These are phyloP conservation scores for Metarhizium sp. DNA, from an alignment of 2,329 filamentous ascomycete genomes.

Conservation along the genomic window DNA sequence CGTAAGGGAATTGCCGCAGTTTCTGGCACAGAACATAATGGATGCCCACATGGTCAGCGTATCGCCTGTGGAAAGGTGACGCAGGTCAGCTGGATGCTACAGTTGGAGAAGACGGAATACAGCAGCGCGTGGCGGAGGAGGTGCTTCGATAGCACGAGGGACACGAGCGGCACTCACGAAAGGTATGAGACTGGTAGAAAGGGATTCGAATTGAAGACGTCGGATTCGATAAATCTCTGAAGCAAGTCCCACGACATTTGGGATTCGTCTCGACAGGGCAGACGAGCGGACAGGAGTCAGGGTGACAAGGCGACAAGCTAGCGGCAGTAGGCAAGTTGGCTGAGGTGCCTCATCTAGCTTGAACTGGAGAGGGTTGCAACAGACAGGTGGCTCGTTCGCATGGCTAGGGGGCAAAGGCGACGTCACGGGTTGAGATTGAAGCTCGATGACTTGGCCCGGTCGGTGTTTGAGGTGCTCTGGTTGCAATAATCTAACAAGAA, in stretches of 20 bases:
- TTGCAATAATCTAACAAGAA: background rate
- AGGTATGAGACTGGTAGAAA: constrained; percentile 84
- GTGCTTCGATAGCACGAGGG: background rate
- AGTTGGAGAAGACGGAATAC: background rate
- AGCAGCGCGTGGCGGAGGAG: background rate
- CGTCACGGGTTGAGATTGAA: background rate
- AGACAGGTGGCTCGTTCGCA: constrained; percentile 12
- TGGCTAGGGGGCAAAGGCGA: constrained; percentile 8
- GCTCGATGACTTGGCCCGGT: background rate
- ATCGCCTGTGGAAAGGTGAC: constrained; percentile 47
- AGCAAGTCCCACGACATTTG: constrained; percentile 78
- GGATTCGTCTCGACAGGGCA: constrained; percentile 6
- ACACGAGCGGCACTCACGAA: constrained; percentile 51
- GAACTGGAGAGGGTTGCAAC: constrained; percentile 6
- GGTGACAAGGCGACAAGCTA: constrained; percentile 1
- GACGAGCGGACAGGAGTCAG: background rate
- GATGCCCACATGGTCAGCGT: constrained; percentile 83
- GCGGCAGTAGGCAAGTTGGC: constrained; percentile 6
- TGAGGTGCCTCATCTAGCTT: constrained; percentile 14
- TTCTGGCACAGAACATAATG: constrained; percentile 85
- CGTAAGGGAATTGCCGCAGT: constrained; percentile 79
- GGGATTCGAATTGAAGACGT: constrained; percentile 87
- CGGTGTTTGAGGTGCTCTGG: background rate
- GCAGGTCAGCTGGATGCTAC: background rate
- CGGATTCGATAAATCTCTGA: constrained; percentile 84